Evolutionary conservation across 306 rosid species (phyloP), one percentile per base, ranked within the genome.

Genomic region (Rosa multiflora): DNA sequence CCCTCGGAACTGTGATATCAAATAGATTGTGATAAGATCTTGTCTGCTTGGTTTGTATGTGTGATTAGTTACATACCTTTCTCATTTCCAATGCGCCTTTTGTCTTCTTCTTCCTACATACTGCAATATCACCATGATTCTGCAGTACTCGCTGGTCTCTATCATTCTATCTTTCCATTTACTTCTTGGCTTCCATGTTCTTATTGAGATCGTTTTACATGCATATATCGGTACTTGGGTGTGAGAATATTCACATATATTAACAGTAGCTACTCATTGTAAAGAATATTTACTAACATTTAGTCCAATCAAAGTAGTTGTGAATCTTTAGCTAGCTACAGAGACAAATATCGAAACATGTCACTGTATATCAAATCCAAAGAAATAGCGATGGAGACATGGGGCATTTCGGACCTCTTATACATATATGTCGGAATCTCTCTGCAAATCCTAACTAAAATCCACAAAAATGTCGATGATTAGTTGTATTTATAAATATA

Each of bases 11-110:
- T 9, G 7, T 35, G 66, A 12, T 52, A 66, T 39, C 53, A 58
- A 7, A 44, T 63, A 81, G 80, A 85, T 85, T 53, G 56, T 76
- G 88, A 78, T 78, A 78, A 85, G 88, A 85, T 85, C 78, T 69
- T 85, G 83, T 81, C 88, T 78, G 69, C 76, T 78, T 84, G 56
- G 74, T 70, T 75, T 43, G 64, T 69, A 37, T 6, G 70, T 72
- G 32, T 17, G 37, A 67, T 77, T 6, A 69, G 18, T 47, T 39
- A 55, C 4, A 11, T 46, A 77, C 72, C 17, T 2, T 23, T 20
- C 21, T 39, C 64, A 67, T 70, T 71, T 61, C 44, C 43, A 32
- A 5, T 46, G 39, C 47, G n/a, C 52, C 23, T 40, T 37, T 69
- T 82, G 85, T 78, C 79, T 63, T 71, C 73, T 76, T 76, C 84